A percentile compares a stretch with the other conserved stretches of the same genome.
phyloP scores from a whole-genome alignment of 2,329 filamentous ascomycete genomes.

The Cyanodermella asteris region DNA sequence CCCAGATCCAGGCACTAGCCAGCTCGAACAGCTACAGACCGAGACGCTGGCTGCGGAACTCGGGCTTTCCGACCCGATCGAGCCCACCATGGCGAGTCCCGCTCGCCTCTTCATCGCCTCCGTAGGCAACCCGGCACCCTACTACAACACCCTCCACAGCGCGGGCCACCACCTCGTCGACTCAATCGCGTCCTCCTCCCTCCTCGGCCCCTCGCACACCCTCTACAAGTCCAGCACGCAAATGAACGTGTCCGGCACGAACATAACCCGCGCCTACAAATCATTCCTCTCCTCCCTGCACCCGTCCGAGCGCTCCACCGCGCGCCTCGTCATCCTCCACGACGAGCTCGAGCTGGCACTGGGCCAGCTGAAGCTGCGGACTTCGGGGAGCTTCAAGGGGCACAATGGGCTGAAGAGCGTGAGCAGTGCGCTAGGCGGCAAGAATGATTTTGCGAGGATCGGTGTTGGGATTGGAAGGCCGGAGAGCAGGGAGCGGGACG shows the following conservation, averaged over 20 bases:
- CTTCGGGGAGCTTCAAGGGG: slow-evolving; percentile 41
- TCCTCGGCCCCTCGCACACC: slow-evolving; percentile 33
- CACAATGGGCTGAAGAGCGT: slow-evolving; percentile 59
- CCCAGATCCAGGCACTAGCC: too few relatives aligned
- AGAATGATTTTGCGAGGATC: slow-evolving; percentile 35
- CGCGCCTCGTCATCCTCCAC: slow-evolving; percentile 54
- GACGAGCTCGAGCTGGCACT: slow-evolving; percentile 63
- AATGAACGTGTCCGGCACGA: slow-evolving; percentile 71
- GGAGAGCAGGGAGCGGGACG: slow-evolving; percentile 37
- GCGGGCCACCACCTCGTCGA: slow-evolving; percentile 63
- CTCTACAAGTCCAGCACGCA: slow-evolving; percentile 52
- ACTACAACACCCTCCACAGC: slow-evolving; percentile 63
- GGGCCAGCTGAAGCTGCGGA: slow-evolving; percentile 44
- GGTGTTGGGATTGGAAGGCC: slow-evolving; percentile 80
- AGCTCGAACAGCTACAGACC: too few relatives aligned
- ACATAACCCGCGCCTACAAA: slow-evolving; percentile 43
- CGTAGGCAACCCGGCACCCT: slow-evolving; percentile 57
- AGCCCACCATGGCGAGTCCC: too few relatives aligned
- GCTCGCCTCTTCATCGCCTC: slow-evolving; percentile 72
- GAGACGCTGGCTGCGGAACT: too few relatives aligned
- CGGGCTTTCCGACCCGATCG: too few relatives aligned
- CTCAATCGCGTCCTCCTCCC: slow-evolving; percentile 31
- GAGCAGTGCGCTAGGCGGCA: slow-evolving; percentile 28
- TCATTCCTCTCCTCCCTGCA: slow-evolving; percentile 25
- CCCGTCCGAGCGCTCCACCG: slow-evolving; percentile 14